Percentiles rank a stretch among this genome's conserved stretches.
Conservation (phyloP, 1,284 basidiomycete species). For the Sanghuangporus sanghuang region DNA sequence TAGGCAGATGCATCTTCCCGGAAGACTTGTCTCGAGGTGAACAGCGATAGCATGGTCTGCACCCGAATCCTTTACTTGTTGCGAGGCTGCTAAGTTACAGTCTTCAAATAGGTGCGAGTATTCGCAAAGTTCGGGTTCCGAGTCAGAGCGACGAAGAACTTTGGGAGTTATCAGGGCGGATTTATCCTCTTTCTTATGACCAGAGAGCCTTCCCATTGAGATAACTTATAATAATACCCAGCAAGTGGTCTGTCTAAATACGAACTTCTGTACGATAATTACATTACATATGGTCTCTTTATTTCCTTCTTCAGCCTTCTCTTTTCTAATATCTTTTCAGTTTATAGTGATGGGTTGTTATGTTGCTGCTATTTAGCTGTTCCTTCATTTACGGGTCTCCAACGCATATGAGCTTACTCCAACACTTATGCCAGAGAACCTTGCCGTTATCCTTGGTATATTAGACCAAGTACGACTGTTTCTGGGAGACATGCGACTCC, state of each 20-base stretch:
- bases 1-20: constrained; percentile 11
- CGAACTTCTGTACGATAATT: neutral
- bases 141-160: constrained; percentile 17
- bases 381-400: too few relatives aligned
- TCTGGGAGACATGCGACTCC: too few relatives aligned
- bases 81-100: neutral
- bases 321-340: too few relatives aligned
- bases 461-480: too few relatives aligned
- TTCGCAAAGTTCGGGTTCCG: constrained; percentile 13
- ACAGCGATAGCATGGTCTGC: constrained; percentile 14
- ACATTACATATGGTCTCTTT: neutral
- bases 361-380: too few relatives aligned
- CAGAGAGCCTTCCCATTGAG: constrained; percentile 2
- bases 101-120: constrained; percentile 8
- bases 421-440: too few relatives aligned
- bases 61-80: neutral
- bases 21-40: constrained; percentile 12
- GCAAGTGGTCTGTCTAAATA: neutral
- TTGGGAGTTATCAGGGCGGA: constrained; percentile 16
- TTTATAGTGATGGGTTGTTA: too few relatives aligned
- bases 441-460: too few relatives aligned
- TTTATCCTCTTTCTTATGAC: constrained; percentile 18
- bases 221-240: neutral
- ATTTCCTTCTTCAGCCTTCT: too few relatives aligned
- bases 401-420: too few relatives aligned